Evolutionary conservation across 148 eudicot genomes (phyloP).

Genomic region (Camellia granthamiana): DNA sequence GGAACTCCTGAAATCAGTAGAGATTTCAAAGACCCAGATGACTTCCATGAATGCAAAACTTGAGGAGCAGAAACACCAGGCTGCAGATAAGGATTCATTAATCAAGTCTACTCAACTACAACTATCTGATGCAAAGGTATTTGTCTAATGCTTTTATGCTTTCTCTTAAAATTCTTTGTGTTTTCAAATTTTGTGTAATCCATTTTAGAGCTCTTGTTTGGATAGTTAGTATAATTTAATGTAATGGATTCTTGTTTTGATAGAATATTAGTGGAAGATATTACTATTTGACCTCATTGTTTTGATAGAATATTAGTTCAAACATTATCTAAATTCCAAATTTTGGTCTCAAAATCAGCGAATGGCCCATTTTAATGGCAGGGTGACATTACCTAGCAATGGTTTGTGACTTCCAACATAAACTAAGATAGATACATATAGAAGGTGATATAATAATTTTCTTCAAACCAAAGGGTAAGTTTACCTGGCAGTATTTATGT

Average conservation of each 20-base stretch:
- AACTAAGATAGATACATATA: neutral
- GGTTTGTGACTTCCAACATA: neutral
- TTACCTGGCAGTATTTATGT: neutral
- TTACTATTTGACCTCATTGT: neutral
- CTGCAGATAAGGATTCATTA: constrained; percentile 59
- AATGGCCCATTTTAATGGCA: neutral
- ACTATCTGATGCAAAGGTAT: constrained; percentile 80
- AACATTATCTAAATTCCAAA: neutral
- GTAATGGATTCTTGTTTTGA: too few species aligned
- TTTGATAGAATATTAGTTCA: neutral
- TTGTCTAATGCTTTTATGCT: neutral
- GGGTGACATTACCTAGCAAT: neutral
- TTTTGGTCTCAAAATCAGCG: neutral
- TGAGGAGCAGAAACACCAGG: constrained; percentile 54
- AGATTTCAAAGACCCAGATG: constrained; percentile 49
- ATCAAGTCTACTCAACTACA: constrained; percentile 62
- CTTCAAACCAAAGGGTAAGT: neutral
- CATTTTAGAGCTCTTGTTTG: neutral
- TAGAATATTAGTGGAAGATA: neutral
- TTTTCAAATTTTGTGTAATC: neutral
- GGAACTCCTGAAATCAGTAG: constrained; percentile 61
- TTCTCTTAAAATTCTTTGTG: neutral
- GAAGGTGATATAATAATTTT: neutral
- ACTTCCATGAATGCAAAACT: constrained; percentile 42
- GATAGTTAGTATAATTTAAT: too few species aligned